These are phyloP conservation scores for Heliamphora pulchella DNA, from an alignment of 179 eudicot species.

Conservation along the genomic window DNA sequence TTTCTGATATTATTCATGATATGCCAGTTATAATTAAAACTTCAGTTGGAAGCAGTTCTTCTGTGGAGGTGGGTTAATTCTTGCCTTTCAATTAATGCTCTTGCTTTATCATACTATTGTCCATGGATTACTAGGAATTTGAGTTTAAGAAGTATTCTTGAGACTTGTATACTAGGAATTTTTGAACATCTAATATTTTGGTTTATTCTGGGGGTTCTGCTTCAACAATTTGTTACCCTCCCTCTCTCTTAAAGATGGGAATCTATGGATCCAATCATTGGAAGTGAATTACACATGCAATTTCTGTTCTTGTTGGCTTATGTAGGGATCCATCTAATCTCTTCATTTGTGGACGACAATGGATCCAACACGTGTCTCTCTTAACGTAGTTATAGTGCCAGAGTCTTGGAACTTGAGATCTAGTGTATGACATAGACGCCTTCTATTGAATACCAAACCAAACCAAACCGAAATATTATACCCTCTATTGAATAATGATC, in stretches of 20 bases:
- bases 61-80: conserved; percentile 45
- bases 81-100: conserved; percentile 6
- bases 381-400: neutral
- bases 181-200: neutral
- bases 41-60: conserved; percentile 49
- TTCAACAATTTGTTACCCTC: neutral
- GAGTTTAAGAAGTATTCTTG: neutral
- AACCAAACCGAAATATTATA: too few species aligned
- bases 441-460: too few species aligned
- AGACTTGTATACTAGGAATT: too few species aligned
- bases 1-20: conserved; percentile 13
- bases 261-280: neutral
- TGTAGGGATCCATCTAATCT: neutral
- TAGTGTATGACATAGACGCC: neutral
- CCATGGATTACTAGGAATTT: neutral
- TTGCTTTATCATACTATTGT: neutral
- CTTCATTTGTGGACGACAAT: neutral
- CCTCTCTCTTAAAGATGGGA: neutral
- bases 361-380: neutral
- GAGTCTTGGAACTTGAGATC: neutral
- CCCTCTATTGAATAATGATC: neutral
- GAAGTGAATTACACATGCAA: too few species aligned
- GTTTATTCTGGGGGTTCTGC: neutral
- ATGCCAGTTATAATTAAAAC: conserved; percentile 46
- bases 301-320: neutral